Evolutionary conservation across 257 asterid genomes (phyloP).

Genomic region (Solanum pennellii): DNA sequence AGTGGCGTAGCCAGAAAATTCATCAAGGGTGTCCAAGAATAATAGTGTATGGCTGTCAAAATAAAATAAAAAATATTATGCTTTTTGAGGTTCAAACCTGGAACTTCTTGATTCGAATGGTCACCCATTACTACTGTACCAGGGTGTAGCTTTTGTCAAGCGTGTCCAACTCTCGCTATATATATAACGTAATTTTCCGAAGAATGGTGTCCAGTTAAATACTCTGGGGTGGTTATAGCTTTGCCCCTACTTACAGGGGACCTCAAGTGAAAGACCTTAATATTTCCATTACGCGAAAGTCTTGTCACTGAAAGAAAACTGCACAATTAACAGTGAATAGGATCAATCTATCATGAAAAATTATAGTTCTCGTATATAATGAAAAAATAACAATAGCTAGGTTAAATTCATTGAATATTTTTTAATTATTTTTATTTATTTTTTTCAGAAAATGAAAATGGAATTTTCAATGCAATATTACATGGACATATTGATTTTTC

Average conservation of each 20-base stretch:
- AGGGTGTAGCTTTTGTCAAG: background rate
- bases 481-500: slow-evolving; percentile 67
- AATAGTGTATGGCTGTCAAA: background rate
- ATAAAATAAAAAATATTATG: background rate
- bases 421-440: background rate
- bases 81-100: background rate
- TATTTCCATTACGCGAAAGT: rapidly evolving
- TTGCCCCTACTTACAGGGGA: background rate
- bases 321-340: background rate
- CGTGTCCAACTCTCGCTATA: background rate
- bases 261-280: background rate
- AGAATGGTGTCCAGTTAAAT: background rate
- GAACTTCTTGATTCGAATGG: background rate
- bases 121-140: background rate
- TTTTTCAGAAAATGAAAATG: slow-evolving; percentile 60
- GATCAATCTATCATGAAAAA: background rate
- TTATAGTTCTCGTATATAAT: background rate
- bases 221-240: rapidly evolving
- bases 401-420: background rate
- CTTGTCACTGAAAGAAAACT: background rate
- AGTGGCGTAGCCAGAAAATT: background rate
- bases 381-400: background rate
- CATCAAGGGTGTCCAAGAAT: background rate
- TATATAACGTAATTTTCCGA: too few species aligned
- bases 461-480: slow-evolving; percentile 72